Conservation (phyloP, 2,329 filamentous ascomycete species). For the Coniochaeta prunicola region DNA sequence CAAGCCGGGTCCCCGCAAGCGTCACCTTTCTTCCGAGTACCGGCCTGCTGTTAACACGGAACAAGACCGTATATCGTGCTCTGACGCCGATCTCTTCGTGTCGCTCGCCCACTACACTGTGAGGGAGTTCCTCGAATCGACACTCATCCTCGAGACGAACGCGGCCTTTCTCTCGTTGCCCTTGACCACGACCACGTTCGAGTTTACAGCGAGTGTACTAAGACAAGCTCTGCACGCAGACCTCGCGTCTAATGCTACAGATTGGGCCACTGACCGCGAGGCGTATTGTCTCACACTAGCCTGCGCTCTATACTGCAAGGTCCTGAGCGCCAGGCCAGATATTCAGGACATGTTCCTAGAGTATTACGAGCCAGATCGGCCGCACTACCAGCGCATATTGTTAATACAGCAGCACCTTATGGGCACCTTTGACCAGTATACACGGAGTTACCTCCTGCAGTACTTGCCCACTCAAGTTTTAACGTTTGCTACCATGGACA, state of each 20-base stretch:
- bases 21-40: background rate
- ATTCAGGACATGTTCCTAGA: background rate
- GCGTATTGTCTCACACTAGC: constrained; percentile 5
- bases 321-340: background rate
- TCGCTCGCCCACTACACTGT: constrained; percentile 11
- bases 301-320: background rate
- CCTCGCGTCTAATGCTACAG: background rate
- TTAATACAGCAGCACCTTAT: background rate
- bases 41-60: background rate
- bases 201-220: background rate
- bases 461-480: background rate
- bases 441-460: background rate
- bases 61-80: background rate
- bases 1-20: background rate
- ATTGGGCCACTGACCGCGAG: constrained; percentile 3
- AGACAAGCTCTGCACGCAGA: background rate
- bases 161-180: background rate
- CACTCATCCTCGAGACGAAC: background rate
- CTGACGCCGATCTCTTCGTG: background rate
- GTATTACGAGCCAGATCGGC: background rate
- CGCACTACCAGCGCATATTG: background rate
- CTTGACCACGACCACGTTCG: background rate
- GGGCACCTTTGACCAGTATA: background rate
- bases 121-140: constrained; percentile 7
- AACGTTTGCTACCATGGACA: background rate